Evolutionary conservation across 2,329 filamentous ascomycete species (phyloP), one percentile per base, ranked within the genome.

Genomic region (Diplocarpon rosae): DNA sequence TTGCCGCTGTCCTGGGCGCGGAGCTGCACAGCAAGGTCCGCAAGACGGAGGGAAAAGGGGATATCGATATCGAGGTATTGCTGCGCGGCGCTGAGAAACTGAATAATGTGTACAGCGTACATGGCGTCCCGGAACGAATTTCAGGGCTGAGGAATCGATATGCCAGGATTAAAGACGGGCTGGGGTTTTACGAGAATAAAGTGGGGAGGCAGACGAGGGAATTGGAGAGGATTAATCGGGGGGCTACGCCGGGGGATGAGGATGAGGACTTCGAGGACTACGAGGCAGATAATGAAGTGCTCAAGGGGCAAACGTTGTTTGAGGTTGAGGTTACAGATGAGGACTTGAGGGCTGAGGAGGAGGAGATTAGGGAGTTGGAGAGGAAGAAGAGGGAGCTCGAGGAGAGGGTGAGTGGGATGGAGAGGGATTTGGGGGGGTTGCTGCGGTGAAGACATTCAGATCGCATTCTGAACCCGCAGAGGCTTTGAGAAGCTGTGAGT

Each of bases 1-100:
- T 96, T 2, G 85, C 89, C 2, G 86, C 88, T 7, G 88, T 96
- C 0, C 67, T 96, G 8, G 92, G 92, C 5, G 82, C 81, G 0
- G 85, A 94, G 53, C 76, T 96, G 62, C 87, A 95, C 62, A 80
- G 85, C 37, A 76, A 84, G 61, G 87, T 95, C 38, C 71, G 77
- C 46, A 70, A 71, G 47, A 70, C 66, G 42, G 68, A 69, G 30
- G 66, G 65, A 38, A 76, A 73, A 51, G 82, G 80, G 9, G 87
- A 93, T 17, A 73, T 95, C 2, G 86, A 96, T 62, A 80, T 96
- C 2, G 85, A 94, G 57, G 73, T 94, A 1, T 67, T 98, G 27
- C 71, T 98, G 16, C 73, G 76, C 42, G 89, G 90, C 1, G 90
- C 89, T 0, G 88, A 95, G 69, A 95, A 88, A 69, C 73, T 96